These are phyloP conservation scores for Taphrina betulina DNA, from an alignment of 1,139 yeast genomes.

Conservation along the genomic window DNA sequence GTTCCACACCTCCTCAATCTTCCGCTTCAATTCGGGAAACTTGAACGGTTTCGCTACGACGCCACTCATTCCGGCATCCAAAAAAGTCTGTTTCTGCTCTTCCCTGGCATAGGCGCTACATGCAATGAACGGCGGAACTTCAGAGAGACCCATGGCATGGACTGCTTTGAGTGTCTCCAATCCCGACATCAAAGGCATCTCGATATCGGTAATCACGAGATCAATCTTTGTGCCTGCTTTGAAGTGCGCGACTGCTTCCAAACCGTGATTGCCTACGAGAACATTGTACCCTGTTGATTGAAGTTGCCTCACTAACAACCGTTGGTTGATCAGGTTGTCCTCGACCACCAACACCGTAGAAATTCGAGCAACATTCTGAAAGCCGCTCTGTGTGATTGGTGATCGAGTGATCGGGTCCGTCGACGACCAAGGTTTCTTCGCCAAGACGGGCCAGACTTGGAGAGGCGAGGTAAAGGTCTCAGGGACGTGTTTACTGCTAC, in stretches of 20 bases:
- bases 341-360: conserved; percentile 26
- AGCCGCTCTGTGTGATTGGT: neutral
- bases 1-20: conserved; percentile 8
- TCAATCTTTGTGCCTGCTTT: conserved; percentile 6
- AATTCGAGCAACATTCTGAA: no score
- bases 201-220: conserved; percentile 19
- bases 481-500: no score
- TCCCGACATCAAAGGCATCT: conserved; percentile 33
- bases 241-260: conserved; percentile 31
- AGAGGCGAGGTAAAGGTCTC: neutral
- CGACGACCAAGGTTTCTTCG: neutral
- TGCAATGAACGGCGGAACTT: conserved; percentile 24
- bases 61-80: conserved; percentile 30
- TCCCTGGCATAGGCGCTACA: conserved; percentile 28
- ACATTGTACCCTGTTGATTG: conserved; percentile 28
- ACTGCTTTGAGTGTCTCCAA: conserved; percentile 12
- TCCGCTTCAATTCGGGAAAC: conserved; percentile 20
- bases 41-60: conserved; percentile 31
- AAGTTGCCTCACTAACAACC: conserved; percentile 29
- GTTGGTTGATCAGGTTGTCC: conserved; percentile 34
- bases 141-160: neutral
- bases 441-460: no score
- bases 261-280: conserved; percentile 33
- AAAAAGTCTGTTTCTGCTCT: conserved; percentile 22
- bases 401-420: neutral